These are phyloP conservation scores for Alopecurus myosuroides DNA, from an alignment of 176 grass and related monocot genomes.

Conservation along the genomic window DNA sequence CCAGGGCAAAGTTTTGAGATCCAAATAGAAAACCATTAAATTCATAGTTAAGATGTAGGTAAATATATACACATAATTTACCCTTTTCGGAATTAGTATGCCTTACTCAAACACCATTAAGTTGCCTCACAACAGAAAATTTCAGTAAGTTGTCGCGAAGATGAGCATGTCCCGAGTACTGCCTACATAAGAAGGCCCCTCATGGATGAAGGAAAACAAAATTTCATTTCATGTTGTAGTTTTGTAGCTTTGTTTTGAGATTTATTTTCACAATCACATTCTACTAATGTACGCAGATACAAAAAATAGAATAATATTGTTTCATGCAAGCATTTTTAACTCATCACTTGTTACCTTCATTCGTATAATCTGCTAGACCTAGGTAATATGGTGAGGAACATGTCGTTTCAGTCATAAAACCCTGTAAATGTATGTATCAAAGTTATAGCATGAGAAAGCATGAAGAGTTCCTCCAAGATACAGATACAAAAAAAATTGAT, in stretches of 20 bases:
- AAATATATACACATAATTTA: neutral
- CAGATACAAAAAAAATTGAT: neutral
- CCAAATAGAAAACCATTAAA: neutral
- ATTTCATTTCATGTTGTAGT: neutral
- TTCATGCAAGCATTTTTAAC: neutral
- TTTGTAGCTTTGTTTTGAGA: neutral
- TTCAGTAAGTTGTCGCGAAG: neutral
- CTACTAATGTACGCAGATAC: neutral
- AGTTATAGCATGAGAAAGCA: neutral
- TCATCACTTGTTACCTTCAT: conserved; percentile 37
- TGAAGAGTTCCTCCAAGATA: neutral
- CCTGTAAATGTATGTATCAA: conserved; percentile 22
- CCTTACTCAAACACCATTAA: neutral
- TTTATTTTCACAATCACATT: neutral
- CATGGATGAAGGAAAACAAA: neutral
- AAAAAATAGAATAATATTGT: neutral
- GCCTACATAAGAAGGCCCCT: neutral
- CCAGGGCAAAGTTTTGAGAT: neutral
- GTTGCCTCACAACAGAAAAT: neutral
- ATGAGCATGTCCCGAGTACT: neutral
- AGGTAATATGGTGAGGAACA: conserved; percentile 38
- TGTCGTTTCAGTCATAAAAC: conserved; percentile 18
- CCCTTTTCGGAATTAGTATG: neutral
- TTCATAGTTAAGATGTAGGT: neutral
- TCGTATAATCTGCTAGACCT: conserved; percentile 25